Base-by-base conservation (phyloP, 169 alveolate genomes). In the Cyclospora cayetanensis region DNA sequence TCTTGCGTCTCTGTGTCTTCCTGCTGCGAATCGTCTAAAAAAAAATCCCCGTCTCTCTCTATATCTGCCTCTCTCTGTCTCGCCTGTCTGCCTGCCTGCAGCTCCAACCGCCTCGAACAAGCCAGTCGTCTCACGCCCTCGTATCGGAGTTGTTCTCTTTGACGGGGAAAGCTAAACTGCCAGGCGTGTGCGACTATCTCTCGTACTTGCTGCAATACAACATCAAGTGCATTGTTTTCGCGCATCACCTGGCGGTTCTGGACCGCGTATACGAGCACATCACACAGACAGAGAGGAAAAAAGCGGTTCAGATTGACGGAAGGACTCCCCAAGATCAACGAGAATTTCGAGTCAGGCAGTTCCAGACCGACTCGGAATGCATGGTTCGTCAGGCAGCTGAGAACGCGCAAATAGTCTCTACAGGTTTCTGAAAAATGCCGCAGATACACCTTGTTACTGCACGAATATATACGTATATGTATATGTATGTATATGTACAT, bases 231-330 rank as follows among this genome's bases (percentile, higher is more conserved):
- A 91, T 99, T 53, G 94, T 99, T 37, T 99, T 98, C 91, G 99
- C 99, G 37, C 99, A 99, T 92, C 99, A 99, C 93, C 90, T 94
- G 35, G 96, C 93, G 65, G 97, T 99, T 90, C 92, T 98, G 68
- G 99, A 98, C 90, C 97, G 97, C 83, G 93, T 98, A 5, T 99
- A 97, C 93, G 91, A 43, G 60, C 35, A 29, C 20, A 52, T 34
- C n/a, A 37, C 0, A 52, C 41, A 65, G 80, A 53, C 20, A 20
- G 91, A 39, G 29, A 85, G 29, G 94, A 91, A 34, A 68, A 74
- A 31, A 39, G 63, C 35, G 82, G 98, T 99, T 20, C 95, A 99
- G 87, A 97, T 99, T 25, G 99, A 99, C 93, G 99, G 99, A 4
- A 91, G 94, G 52, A 97, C 99, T 4, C 91, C 98, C 2, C 94